Evolutionary conservation across 2,329 filamentous ascomycete species (phyloP), one percentile per base, ranked within the genome.

Genomic region (Hymenoscyphus fraxineus): DNA sequence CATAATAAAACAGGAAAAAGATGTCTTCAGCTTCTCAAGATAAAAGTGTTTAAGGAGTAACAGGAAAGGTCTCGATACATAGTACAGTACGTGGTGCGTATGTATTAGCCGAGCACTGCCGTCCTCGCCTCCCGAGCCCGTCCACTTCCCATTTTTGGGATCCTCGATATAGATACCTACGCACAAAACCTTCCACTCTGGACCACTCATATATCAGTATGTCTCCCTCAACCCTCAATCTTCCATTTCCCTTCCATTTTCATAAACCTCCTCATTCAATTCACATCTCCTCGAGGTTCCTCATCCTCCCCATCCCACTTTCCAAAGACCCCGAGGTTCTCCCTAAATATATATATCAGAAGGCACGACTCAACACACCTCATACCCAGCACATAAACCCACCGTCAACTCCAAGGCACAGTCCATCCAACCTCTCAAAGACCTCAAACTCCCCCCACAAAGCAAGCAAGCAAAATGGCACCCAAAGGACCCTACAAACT

Each of bases 401-500:
- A 27, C 27, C 27, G 3, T 27, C 3, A 27, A 27, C 27, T 27
- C 27, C 27, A 2, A 27, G 27, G 27, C n/a, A 9, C 19, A 3
- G 10, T 9, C 19, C 10, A 12, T 27, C 47, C n/a, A 6, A 12
- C n/a, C 6, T 19, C 3, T 22, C 41, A 47, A 19, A 9, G 27
- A 9, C 16, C 6, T 47, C 15, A 6, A 47, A 4, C n/a, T 35
- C 6, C 7, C 7, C 41, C 41, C 16, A 47, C 16, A 22, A 6
- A 35, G 9, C 6, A 35, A 6, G 32, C 44, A 22, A 51, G 10
- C 19, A 54, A 10, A 13, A 73, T 72, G 71, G 63, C 67, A 57
- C 78, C 81, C 15, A 80, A 81, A 68, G 85, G 85, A 19, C 85
- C 85, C 2, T 90, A 82, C 77, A 83, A 80, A 70, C 81, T 90